Evolutionary conservation across 2,329 filamentous ascomycete genomes (phyloP).

Genomic region (Coniella lustricola): DNA sequence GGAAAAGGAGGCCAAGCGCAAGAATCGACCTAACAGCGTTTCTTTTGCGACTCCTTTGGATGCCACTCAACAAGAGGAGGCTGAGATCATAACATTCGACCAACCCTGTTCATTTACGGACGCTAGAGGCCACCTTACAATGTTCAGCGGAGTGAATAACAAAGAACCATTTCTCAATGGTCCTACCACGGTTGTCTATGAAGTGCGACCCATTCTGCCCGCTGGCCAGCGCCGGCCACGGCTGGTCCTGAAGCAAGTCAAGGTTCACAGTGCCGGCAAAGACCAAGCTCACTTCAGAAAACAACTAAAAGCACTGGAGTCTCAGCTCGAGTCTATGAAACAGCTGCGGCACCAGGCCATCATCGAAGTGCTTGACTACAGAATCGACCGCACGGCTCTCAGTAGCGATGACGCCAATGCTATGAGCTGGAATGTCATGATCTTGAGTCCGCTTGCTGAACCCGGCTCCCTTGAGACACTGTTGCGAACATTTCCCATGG

Average conservation of each 20-base stretch:
- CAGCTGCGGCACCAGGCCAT: constrained; percentile 69
- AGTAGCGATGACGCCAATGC: constrained; percentile 28
- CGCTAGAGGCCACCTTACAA: constrained; percentile 52
- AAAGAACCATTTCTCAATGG: constrained; percentile 61
- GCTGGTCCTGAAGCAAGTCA: constrained; percentile 68
- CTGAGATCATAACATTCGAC: constrained; percentile 52
- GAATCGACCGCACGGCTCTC: constrained; percentile 50
- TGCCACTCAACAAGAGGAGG: constrained; percentile 25
- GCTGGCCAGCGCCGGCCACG: constrained; percentile 50
- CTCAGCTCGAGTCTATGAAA: constrained; percentile 68
- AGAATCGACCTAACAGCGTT: constrained; percentile 34
- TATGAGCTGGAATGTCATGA: constrained; percentile 61
- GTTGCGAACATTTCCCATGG: constrained; percentile 67
- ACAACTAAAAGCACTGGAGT: constrained; percentile 69
- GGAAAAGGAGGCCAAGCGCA: constrained; percentile 57
- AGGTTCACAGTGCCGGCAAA: constrained; percentile 49
- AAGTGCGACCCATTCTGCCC: constrained; percentile 61
- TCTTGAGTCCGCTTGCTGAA: constrained; percentile 70
- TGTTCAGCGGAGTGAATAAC: constrained; percentile 65
- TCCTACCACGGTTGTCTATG: constrained; percentile 60
- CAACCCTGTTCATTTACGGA: constrained; percentile 58
- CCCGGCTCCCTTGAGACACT: constrained; percentile 79
- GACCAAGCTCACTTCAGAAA: constrained; percentile 63
- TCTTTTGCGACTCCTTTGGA: constrained; percentile 17
- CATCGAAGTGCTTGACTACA: constrained; percentile 74